Percentiles rank a stretch among this genome's conserved stretches.
phyloP scores from a whole-genome alignment of 2,329 filamentous ascomycete genomes.

The Zelopaecilomyces penicillatus region DNA sequence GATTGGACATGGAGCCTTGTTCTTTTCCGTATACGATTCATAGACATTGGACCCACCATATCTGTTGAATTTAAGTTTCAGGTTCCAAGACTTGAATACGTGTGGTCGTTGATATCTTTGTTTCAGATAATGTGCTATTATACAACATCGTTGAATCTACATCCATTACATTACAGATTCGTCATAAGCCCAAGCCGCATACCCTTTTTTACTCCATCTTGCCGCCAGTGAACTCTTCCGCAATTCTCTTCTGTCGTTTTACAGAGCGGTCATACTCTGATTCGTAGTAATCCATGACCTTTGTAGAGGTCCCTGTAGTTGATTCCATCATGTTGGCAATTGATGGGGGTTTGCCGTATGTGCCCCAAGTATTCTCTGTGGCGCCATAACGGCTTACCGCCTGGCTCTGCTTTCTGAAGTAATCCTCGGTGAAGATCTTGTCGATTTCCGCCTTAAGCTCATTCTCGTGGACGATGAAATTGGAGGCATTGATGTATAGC shows the following conservation, averaged over 20 bases:
- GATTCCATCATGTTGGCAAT: slow-evolving; percentile 36
- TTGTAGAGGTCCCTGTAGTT: slow-evolving; percentile 25
- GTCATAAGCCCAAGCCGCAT: no score
- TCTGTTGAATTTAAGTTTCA: no score
- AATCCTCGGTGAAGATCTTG: slow-evolving; percentile 60
- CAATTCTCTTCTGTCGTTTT: slow-evolving; percentile 45
- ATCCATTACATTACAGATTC: no score
- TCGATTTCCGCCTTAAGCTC: slow-evolving; percentile 70
- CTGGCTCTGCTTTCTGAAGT: slow-evolving; percentile 34
- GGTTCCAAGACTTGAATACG: no score
- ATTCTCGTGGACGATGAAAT: slow-evolving; percentile 76
- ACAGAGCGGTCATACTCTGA: slow-evolving; percentile 36
- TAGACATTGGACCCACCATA: no score
- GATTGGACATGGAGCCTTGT: no score
- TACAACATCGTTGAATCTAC: no score
- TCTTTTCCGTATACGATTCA: no score
- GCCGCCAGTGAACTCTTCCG: slow-evolving; percentile 52
- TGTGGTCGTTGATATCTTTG: no score
- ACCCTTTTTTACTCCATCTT: slow-evolving; percentile 36
- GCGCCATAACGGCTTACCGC: slow-evolving; percentile 21
- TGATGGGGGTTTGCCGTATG: slow-evolving; percentile 36
- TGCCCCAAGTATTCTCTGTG: slow-evolving; percentile 46
- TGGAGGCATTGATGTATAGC: slow-evolving; percentile 79
- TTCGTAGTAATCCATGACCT: slow-evolving; percentile 27
- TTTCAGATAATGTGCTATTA: no score